These are phyloP conservation scores for Gastrolobium villosum DNA, from an alignment of 306 rosid genomes.

Conservation along the genomic window DNA sequence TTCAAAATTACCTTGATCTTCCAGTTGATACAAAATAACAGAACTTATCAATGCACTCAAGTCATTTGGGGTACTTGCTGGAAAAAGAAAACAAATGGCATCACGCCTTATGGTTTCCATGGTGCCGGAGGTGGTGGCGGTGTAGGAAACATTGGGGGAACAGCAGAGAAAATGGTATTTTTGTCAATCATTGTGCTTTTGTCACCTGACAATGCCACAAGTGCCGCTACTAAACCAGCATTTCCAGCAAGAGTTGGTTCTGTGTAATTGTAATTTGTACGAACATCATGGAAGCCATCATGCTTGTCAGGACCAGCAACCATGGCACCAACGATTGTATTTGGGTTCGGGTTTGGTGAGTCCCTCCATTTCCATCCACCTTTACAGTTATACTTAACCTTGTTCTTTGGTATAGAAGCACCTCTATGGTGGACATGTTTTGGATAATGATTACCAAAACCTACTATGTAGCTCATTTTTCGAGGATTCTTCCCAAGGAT, in stretches of 20 bases:
- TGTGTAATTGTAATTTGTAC: slow-evolving; percentile 89
- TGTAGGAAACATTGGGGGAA: slow-evolving; percentile 98
- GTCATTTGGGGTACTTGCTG: slow-evolving; percentile 57
- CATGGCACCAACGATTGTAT: slow-evolving; percentile 89
- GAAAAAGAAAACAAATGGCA: slow-evolving; percentile 11
- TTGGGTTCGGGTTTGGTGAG: slow-evolving; percentile 80
- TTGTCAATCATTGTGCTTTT: slow-evolving; percentile 72
- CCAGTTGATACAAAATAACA: slow-evolving; percentile 47
- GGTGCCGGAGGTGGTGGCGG: slow-evolving; percentile 99
- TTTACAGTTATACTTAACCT: slow-evolving; percentile 87
- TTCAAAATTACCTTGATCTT: slow-evolving; percentile 56
- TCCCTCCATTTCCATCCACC: slow-evolving; percentile 99
- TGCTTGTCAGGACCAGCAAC: slow-evolving; percentile 98
- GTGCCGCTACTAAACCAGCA: slow-evolving; percentile 96
- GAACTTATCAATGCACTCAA: slow-evolving; percentile 55
- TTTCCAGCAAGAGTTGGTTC: slow-evolving; percentile 97
- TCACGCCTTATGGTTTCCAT: slow-evolving; percentile 79
- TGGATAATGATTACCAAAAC: slow-evolving; percentile 90
- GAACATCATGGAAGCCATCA: slow-evolving; percentile 93
- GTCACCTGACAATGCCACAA: slow-evolving; percentile 90
- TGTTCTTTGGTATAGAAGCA: slow-evolving; percentile 93
- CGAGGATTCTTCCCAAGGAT: slow-evolving; percentile 91
- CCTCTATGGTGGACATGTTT: slow-evolving; percentile 96
- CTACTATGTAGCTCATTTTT: slow-evolving; percentile 90
- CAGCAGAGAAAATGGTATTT: slow-evolving; percentile 91